These are phyloP conservation scores for Ostreobium quekettii DNA, from an alignment of 139 green algal species.

Conservation along the genomic window DNA sequence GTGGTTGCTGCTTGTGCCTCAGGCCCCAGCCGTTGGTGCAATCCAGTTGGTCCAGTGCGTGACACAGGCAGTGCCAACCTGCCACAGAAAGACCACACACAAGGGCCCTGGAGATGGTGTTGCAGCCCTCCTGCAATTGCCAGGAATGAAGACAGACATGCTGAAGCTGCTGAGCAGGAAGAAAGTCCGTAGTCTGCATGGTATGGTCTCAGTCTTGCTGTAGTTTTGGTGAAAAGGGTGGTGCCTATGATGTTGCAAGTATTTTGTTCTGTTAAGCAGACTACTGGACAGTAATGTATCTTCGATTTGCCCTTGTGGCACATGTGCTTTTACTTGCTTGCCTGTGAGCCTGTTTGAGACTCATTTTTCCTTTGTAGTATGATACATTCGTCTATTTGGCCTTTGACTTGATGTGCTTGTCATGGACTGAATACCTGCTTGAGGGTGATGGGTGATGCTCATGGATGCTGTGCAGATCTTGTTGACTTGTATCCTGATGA, in stretches of 20 bases:
- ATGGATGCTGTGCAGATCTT: conserved; percentile 45
- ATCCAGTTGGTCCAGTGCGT: conserved; percentile 83
- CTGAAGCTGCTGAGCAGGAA: neutral
- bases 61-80: conserved; percentile 39
- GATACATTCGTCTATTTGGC: too few species aligned
- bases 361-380: too few species aligned
- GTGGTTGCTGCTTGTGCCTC: conserved; percentile 2
- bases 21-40: conserved; percentile 54
- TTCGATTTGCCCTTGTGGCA: too few species aligned
- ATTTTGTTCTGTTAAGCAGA: too few species aligned
- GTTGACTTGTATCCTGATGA: conserved; percentile 34
- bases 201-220: too few species aligned
- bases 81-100: conserved; percentile 23
- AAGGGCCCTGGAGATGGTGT: conserved; percentile 19
- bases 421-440: too few species aligned
- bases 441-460: neutral
- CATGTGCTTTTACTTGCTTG: too few species aligned
- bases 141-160: conserved; percentile 8
- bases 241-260: too few species aligned
- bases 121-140: conserved; percentile 15
- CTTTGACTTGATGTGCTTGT: too few species aligned
- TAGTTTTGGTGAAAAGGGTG: too few species aligned
- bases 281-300: too few species aligned
- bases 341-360: too few species aligned
- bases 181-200: neutral